Conservation (phyloP, 2,329 filamentous ascomycete genomes). For the Capronia americana region DNA sequence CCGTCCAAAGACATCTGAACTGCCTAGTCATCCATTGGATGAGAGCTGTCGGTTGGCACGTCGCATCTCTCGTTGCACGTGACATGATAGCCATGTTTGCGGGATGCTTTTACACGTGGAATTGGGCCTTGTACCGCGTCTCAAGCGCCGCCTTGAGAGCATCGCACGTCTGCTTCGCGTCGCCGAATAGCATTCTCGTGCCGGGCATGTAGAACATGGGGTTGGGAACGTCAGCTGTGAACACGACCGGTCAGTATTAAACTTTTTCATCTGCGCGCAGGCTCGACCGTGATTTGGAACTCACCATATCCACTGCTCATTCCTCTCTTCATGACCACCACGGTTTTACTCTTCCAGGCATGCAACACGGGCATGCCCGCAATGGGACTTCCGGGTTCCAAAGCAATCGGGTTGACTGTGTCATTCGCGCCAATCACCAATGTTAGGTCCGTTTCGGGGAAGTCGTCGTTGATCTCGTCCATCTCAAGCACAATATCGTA, state of each 20-base stretch:
- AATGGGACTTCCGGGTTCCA: conserved; percentile 82
- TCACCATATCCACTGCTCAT: conserved; percentile 85
- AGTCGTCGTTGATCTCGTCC: conserved; percentile 96
- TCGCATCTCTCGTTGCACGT: not conserved
- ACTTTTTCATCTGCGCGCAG: not conserved
- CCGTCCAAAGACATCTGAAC: not conserved
- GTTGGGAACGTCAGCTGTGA: conserved; percentile 80
- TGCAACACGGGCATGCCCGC: conserved; percentile 92
- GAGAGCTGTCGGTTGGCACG: not conserved
- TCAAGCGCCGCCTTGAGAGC: conserved; percentile 46
- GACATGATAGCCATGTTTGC: not conserved
- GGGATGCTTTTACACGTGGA: conserved; percentile 31
- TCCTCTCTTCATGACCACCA: conserved; percentile 90
- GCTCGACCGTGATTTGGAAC: conserved; percentile 40
- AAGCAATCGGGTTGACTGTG: conserved; percentile 86
- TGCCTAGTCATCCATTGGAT: too few relatives aligned
- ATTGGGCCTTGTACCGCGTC: conserved; percentile 37
- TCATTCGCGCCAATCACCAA: conserved; percentile 92
- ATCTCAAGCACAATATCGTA: conserved; percentile 94
- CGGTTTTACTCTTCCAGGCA: conserved; percentile 92
- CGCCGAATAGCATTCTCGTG: conserved; percentile 90
- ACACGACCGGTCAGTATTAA: not conserved
- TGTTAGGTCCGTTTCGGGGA: conserved; percentile 81
- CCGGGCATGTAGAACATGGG: conserved; percentile 90
- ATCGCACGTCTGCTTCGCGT: conserved; percentile 83